Percentiles rank a stretch among this genome's conserved stretches.
phyloP scores from a whole-genome alignment of 306 rosid genomes.

The Castanea sativa region DNA sequence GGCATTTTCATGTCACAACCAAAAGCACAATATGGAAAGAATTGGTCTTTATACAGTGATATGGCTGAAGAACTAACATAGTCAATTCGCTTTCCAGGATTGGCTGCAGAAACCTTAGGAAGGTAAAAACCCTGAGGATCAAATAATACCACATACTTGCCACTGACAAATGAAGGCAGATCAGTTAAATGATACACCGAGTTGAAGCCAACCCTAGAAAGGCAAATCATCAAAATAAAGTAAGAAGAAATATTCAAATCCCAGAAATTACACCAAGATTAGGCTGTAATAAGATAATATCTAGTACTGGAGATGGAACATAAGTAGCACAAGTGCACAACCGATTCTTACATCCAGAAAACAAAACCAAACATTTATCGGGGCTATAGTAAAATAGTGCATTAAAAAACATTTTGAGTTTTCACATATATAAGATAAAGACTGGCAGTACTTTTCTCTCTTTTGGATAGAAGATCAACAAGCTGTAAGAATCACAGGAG shows the following conservation, averaged over 20 bases:
- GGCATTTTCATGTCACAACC: constrained; percentile 86
- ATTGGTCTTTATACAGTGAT: constrained; percentile 73
- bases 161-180: constrained; percentile 97
- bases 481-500: not conserved
- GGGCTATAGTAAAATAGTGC: not conserved
- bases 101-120: constrained; percentile 81
- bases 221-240: constrained; percentile 18
- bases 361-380: not conserved
- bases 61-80: constrained; percentile 73
- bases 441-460: not conserved
- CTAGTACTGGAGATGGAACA: not conserved
- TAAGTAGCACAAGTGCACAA: not conserved
- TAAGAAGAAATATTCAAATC: constrained; percentile 21
- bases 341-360: not conserved
- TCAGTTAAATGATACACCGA: constrained; percentile 97
- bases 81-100: constrained; percentile 97
- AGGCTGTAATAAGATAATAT: not conserved
- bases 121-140: constrained; percentile 96
- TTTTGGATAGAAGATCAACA: no score
- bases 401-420: not conserved
- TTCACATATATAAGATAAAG: not conserved
- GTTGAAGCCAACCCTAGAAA: constrained; percentile 91
- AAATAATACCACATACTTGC: constrained; percentile 80
- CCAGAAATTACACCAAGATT: not conserved
- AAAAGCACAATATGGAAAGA: constrained; percentile 84